Conservation (phyloP, 306 rosid genomes). For the Canavalia ensiformis region DNA sequence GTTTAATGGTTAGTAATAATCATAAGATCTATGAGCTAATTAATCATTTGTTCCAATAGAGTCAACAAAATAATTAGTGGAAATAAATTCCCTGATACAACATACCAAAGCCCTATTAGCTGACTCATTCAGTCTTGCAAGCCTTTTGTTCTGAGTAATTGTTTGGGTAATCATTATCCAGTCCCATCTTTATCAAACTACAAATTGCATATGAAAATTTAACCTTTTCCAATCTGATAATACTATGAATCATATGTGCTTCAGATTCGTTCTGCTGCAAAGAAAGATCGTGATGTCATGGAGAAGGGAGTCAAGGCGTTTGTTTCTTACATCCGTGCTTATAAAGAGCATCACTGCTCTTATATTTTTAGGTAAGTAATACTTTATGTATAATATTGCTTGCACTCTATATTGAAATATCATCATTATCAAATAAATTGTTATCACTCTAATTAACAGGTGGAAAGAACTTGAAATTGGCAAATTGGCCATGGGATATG, state of each 20-base stretch:
- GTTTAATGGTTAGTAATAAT: conserved; percentile 13
- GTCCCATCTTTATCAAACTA: conserved; percentile 23
- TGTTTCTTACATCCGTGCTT: conserved; percentile 91
- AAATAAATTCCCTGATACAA: conserved; percentile 32
- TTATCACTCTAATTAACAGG: conserved; percentile 51
- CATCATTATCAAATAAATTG: conserved; percentile 28
- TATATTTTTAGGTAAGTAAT: conserved; percentile 78
- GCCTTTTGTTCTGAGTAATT: neutral
- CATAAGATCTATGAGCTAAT: conserved; percentile 35
- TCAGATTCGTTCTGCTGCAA: conserved; percentile 79
- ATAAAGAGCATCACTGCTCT: conserved; percentile 90
- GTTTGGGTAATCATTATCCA: conserved; percentile 17
- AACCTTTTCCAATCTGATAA: conserved; percentile 10
- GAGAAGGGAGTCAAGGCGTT: conserved; percentile 91
- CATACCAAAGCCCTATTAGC: conserved; percentile 1
- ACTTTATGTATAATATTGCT: conserved; percentile 25
- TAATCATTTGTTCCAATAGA: conserved; percentile 8
- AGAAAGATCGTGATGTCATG: conserved; percentile 92
- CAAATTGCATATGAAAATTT: conserved; percentile 1
- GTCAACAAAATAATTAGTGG: conserved; percentile 15
- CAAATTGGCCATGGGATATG: conserved; percentile 88
- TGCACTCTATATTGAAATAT: conserved; percentile 25
- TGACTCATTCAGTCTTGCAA: conserved; percentile 20
- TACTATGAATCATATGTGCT: conserved; percentile 43
- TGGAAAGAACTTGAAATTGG: conserved; percentile 98